These are phyloP conservation scores for Aulographum hederae DNA, from an alignment of 2,329 filamentous ascomycete genomes.

Conservation along the genomic window DNA sequence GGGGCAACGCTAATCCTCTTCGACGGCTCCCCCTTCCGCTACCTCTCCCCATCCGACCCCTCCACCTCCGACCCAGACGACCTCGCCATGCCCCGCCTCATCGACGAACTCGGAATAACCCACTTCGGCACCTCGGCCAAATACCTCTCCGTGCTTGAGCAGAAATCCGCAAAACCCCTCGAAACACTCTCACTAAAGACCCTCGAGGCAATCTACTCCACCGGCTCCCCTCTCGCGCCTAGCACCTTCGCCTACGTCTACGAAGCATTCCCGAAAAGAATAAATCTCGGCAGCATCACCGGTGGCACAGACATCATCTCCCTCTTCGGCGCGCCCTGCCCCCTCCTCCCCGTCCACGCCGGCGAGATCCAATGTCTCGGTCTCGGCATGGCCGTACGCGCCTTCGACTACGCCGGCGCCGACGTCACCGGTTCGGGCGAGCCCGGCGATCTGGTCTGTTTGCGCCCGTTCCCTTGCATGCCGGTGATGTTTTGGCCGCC, in stretches of 20 bases:
- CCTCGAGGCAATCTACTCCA: slow-evolving; percentile 80
- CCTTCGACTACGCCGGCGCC: slow-evolving; percentile 33
- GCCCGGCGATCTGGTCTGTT: slow-evolving; percentile 78
- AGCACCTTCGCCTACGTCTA: slow-evolving; percentile 90
- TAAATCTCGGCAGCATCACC: slow-evolving; percentile 85
- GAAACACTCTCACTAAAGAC: slow-evolving; percentile 33
- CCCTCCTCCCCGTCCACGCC: slow-evolving; percentile 27
- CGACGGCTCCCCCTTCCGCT: slow-evolving; percentile 73
- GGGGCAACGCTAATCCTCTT: slow-evolving; percentile 77
- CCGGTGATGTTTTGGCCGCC: slow-evolving; percentile 74
- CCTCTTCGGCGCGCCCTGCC: slow-evolving; percentile 71
- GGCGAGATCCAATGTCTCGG: slow-evolving; percentile 32
- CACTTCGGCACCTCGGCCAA: slow-evolving; percentile 93
- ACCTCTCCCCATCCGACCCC: slow-evolving; percentile 13
- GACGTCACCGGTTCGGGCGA: slow-evolving; percentile 43
- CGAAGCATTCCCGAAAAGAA: slow-evolving; percentile 53
- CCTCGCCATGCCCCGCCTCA: slow-evolving; percentile 64
- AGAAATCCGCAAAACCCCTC: slow-evolving; percentile 45
- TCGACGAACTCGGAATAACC: slow-evolving; percentile 65
- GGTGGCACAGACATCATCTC: slow-evolving; percentile 95
- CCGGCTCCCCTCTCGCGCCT: slow-evolving; percentile 77
- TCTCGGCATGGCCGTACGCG: slow-evolving; percentile 31
- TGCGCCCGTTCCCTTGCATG: slow-evolving; percentile 72
- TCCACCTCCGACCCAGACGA: slow-evolving; percentile 43
- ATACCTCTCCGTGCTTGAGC: slow-evolving; percentile 80